Conservation (phyloP, 176 grass and related monocot species). For the Aegilops umbellulata region DNA sequence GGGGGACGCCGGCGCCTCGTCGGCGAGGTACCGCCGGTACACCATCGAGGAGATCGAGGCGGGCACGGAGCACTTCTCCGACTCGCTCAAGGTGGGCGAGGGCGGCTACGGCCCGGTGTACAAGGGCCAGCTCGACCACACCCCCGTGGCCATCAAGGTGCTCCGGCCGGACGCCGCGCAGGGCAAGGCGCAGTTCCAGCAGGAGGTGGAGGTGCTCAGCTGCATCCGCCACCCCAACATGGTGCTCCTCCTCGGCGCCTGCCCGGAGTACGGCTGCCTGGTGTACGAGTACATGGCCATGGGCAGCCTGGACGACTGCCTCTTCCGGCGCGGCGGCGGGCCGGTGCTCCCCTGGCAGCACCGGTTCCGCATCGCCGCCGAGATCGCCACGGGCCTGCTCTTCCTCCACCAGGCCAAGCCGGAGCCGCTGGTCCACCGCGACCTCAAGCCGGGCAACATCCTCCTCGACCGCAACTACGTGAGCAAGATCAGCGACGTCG, state of each 20-base stretch:
- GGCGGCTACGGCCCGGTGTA: constrained; percentile 92
- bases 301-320: constrained; percentile 85
- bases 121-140: constrained; percentile 85
- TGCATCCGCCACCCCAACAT: constrained; percentile 94
- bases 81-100: constrained; percentile 75
- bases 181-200: constrained; percentile 86
- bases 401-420: constrained; percentile 92
- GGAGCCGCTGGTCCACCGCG: constrained; percentile 86
- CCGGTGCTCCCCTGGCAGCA: constrained; percentile 71
- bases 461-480: constrained; percentile 89
- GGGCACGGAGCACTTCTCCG: constrained; percentile 68
- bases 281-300: constrained; percentile 96
- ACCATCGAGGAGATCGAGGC: constrained; percentile 79
- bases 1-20: constrained; percentile 25
- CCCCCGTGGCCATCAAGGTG: constrained; percentile 83
- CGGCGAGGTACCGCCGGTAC: constrained; percentile 60
- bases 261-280: constrained; percentile 88
- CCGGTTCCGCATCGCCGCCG: constrained; percentile 78
- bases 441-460: constrained; percentile 91
- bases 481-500: constrained; percentile 95
- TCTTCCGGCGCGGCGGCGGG: constrained; percentile 53
- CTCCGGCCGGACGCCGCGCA: constrained; percentile 86
- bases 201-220: constrained; percentile 92
- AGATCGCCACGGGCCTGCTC: constrained; percentile 83
- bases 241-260: constrained; percentile 93